Evolutionary conservation across 345 rosid genomes (phyloP), one percentile per base, ranked within the genome.

Genomic region (Zanthoxylum bungeanum): DNA sequence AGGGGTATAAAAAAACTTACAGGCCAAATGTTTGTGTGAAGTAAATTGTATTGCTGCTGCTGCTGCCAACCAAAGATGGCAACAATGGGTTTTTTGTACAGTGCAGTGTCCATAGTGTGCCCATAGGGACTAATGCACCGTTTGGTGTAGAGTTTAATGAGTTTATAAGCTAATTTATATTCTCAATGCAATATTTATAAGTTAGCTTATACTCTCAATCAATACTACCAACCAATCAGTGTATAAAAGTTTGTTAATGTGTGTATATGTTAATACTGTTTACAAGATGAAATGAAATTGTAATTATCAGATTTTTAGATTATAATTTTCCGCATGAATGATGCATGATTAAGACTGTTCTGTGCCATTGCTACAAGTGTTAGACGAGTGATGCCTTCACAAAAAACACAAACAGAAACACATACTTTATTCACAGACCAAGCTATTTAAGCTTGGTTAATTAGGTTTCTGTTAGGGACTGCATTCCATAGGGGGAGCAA

Each of bases 51-150:
- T n/a, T n/a, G 59, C 66, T 44, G 63, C 64, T 59, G 34, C 65
- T 73, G 68, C 78, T 9, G 69, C 79, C 4, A 65, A 63, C 50
- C 17, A 53, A 79, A 59, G 28, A 50, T 22, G 17, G 70, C 24
- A 49, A 77, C 78, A 28, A 74, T 42, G 31, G 9, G 59, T 69
- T 68, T 12, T 42, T 42, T 78, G 86, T 75, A 83, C 69, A 77
- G 87, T n/a, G 64, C 52, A 25, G 67, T 73, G 63, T 76, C 59
- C 25, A 66, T 71, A 71, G 44, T 50, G n/a, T 59, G 52, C 59
- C 47, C 21, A 27, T 19, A 28, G 25, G 21, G 62, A 21, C 28
- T 3, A 16, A 62, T 75, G 37, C 46, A n/a, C n/a, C n/a, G n/a
- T n/a, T n/a, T n/a, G n/a, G n/a, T n/a, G n/a, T n/a, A n/a, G n/a